These are phyloP conservation scores for Euryodendron excelsum DNA, from an alignment of 148 eudicot genomes.

Conservation along the genomic window DNA sequence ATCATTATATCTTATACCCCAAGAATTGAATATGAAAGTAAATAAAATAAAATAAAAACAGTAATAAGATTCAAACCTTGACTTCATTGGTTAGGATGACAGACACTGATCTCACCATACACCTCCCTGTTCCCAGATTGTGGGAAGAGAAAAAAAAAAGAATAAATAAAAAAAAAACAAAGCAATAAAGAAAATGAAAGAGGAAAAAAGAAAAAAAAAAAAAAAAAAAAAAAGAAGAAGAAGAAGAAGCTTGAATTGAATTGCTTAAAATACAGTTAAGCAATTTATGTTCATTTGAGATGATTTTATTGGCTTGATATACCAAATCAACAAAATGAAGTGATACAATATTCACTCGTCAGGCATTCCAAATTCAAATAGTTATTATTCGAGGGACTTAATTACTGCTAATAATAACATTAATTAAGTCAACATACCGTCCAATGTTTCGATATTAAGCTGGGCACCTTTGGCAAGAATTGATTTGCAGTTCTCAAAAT, in stretches of 20 bases:
- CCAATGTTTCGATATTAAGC: conserved; percentile 50
- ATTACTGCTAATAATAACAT: background rate
- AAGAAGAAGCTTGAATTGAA: too few relatives aligned
- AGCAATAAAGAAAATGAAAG: too few relatives aligned
- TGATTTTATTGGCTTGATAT: too few relatives aligned
- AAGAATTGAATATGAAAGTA: too few relatives aligned
- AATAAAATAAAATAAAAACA: background rate
- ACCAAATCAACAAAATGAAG: too few relatives aligned
- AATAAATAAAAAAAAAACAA: too few relatives aligned
- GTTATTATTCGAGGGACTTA: too few relatives aligned
- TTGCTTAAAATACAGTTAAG: too few relatives aligned
- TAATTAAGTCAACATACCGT: conserved; percentile 40
- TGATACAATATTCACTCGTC: too few relatives aligned
- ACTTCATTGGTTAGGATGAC: conserved; percentile 58
- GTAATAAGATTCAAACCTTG: conserved; percentile 46
- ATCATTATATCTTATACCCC: too few relatives aligned
- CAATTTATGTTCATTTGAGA: too few relatives aligned
- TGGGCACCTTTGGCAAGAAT: conserved; percentile 62
- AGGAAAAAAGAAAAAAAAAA: background rate
- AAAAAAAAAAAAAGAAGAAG: background rate
- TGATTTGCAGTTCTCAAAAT: conserved; percentile 58
- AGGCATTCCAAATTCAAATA: background rate
- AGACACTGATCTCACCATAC: conserved; percentile 61
- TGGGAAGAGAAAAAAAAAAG: background rate
- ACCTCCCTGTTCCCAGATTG: conserved; percentile 56